Evolutionary conservation across 768 basidiomycete genomes (phyloP).

Genomic region (Pisolithus marmoratus): DNA sequence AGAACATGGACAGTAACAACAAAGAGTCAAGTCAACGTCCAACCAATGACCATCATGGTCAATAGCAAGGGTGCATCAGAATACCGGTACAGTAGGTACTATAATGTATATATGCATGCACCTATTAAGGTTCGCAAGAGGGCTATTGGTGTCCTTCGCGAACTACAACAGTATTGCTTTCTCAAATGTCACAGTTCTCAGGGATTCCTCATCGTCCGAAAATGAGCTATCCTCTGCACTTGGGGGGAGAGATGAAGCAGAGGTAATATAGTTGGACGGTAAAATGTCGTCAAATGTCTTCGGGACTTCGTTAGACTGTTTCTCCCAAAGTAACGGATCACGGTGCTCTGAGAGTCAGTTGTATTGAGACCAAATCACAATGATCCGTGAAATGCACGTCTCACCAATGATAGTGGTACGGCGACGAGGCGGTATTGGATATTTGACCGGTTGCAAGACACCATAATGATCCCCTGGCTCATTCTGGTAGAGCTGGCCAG

Average conservation of each 20-base stretch:
- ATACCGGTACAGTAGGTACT: too few species aligned
- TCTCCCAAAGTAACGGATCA: constrained; percentile 20
- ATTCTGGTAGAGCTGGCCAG: constrained; percentile 40
- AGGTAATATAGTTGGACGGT: constrained; percentile 40
- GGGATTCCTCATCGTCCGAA: neutral
- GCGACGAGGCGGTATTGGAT: constrained; percentile 19
- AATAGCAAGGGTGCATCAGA: too few species aligned
- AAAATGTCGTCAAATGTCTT: constrained; percentile 45
- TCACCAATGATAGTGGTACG: constrained; percentile 19
- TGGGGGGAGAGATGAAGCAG: constrained; percentile 28
- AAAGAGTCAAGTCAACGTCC: too few species aligned
- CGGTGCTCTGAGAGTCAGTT: constrained; percentile 13
- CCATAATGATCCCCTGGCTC: constrained; percentile 44
- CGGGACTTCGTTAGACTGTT: constrained; percentile 17
- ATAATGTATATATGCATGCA: too few species aligned
- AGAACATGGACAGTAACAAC: too few species aligned
- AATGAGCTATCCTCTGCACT: neutral
- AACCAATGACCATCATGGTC: too few species aligned
- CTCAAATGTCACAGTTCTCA: too few species aligned
- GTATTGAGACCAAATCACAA: constrained; percentile 8
- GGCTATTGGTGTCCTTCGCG: too few species aligned
- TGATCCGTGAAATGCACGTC: constrained; percentile 13
- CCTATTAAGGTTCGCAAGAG: too few species aligned
- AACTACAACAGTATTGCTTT: too few species aligned
- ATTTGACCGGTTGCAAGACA: constrained; percentile 31